Evolutionary conservation across 768 basidiomycete species (phyloP).

Genomic region (Gyrodon lividus): DNA sequence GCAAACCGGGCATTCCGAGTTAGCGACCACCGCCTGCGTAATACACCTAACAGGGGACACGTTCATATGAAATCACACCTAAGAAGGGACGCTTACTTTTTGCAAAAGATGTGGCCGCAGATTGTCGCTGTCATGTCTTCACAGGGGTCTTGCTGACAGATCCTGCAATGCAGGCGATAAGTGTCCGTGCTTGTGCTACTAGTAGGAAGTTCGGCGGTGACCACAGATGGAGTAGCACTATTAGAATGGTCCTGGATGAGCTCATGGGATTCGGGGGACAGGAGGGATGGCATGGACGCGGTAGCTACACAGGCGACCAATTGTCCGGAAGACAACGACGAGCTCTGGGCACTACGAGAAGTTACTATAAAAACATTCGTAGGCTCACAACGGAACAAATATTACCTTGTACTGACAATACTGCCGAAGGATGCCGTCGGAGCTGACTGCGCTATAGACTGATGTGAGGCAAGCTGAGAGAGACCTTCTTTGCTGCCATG

Average conservation of each 20-base stretch:
- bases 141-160: slow-evolving; percentile 43
- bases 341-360: neutral
- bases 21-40: slow-evolving; percentile 41
- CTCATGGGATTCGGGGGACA: slow-evolving; percentile 7
- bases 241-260: neutral
- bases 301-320: slow-evolving; percentile 9
- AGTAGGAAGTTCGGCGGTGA: neutral
- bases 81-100: slow-evolving; percentile 34
- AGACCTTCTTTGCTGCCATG: slow-evolving; percentile 5
- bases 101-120: slow-evolving; percentile 60
- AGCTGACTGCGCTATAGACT: neutral
- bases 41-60: slow-evolving; percentile 41
- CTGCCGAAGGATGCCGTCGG: neutral
- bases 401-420: neutral
- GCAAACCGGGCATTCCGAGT: slow-evolving; percentile 39
- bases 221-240: neutral
- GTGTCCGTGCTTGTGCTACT: neutral
- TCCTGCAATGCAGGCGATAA: slow-evolving; percentile 41
- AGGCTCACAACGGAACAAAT: neutral
- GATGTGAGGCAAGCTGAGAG: neutral
- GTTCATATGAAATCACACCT: neutral
- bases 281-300: too few species aligned
- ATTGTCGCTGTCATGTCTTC: slow-evolving; percentile 51
- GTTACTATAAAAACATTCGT: neutral
- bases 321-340: slow-evolving; percentile 1